Base-by-base conservation (phyloP, 164 flowering plant genomes). In the Berberis thunbergii region DNA sequence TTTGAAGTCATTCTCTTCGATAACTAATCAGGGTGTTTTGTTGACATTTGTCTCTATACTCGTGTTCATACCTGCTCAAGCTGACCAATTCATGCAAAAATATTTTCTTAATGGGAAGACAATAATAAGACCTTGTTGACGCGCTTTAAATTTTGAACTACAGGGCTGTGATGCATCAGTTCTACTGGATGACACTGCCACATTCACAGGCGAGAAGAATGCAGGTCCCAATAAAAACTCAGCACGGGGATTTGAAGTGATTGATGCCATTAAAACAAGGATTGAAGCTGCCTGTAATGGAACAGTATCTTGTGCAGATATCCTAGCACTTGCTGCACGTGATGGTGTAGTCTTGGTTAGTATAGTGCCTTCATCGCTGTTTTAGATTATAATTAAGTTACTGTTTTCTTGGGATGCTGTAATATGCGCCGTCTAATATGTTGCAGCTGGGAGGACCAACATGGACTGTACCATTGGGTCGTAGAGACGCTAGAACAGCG, bases 161-260 rank as follows among this genome's bases (percentile, higher is more conserved):
- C 67, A 81, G 87, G 84, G 87, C 1, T 83, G 87, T 49, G 87
- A 83, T 65, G 87, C 70, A 50, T 83, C 87, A 0, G 55, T 83
- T 42, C 62, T 83, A n/a, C 65, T 83, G 26, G 83, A 79, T 26
- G 81, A 78, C 67, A 81, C 83, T 5, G 45, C 79, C n/a, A 67
- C 76, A 0, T 71, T 77, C 61, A 68, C 75, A 0, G 80, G 81
- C 0, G 87, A 83, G 61, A 71, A 83, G 65, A 75, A 60, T 57
- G 83, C 87, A 26, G 11, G 7, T 0, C 75, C 79, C 1, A 83
- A 83, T 64, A 13, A 7, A 2, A 69, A 74, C 61, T 78, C 86
- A 0, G 70, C 49, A 3, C 67, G 81, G 44, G 81, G 84, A 11
- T 80, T 65, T 41, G 84, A 75, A 41, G 84, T 79, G 60, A 75